A percentile compares a stretch with the other conserved stretches of the same genome.
Evolutionary conservation across 257 asterid genomes (phyloP).

Genomic region (Avicennia marina): DNA sequence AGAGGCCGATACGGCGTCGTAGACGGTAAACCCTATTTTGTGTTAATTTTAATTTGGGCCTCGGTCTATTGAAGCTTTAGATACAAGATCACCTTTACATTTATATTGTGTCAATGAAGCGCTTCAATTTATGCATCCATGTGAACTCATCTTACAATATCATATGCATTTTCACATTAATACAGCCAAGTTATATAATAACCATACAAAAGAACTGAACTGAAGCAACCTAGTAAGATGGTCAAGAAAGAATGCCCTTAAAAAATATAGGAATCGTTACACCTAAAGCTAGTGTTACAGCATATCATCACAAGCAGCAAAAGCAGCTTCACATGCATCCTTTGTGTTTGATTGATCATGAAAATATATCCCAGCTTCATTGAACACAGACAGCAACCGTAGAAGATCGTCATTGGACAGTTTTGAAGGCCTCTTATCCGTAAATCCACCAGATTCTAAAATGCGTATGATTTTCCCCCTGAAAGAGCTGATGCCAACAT

Average conservation of each 20-base stretch:
- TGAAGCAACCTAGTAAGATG: too few species aligned
- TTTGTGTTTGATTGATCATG: constrained; percentile 34
- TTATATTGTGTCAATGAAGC: too few species aligned
- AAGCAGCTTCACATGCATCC: constrained; percentile 24
- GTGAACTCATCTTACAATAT: too few species aligned
- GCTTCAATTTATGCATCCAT: too few species aligned
- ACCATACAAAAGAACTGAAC: too few species aligned
- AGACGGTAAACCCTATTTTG: not conserved
- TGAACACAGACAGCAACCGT: constrained; percentile 47
- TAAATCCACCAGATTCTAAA: constrained; percentile 49
- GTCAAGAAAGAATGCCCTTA: too few species aligned
- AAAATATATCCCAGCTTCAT: constrained; percentile 66
- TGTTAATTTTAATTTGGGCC: constrained; percentile 17
- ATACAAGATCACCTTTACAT: too few species aligned
- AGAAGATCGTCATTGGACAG: constrained; percentile 56
- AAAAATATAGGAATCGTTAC: too few species aligned
- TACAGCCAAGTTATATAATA: too few species aligned
- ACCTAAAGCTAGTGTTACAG: constrained; percentile 4
- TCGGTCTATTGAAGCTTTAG: not conserved
- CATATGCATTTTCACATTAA: too few species aligned
- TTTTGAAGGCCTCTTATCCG: constrained; percentile 85
- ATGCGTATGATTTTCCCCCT: constrained; percentile 41
- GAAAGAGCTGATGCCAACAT: constrained; percentile 26
- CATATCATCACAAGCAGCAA: constrained; percentile 25
- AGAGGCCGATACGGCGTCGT: too few species aligned